Evolutionary conservation across 768 basidiomycete species (phyloP).

Genomic region (Amanita pallidorosea): DNA sequence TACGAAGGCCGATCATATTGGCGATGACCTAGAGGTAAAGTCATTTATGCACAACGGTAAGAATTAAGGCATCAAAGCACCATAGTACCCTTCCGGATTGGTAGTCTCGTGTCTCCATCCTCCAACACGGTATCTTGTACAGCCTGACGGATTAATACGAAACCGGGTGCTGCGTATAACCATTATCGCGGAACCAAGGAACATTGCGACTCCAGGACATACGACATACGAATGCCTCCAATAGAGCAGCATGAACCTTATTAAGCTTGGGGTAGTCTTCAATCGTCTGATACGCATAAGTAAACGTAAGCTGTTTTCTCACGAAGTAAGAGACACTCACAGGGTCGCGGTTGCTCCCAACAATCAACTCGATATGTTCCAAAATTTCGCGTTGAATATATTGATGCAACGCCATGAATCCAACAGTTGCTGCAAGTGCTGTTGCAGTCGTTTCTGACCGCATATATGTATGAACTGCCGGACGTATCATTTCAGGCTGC

Average conservation of each 20-base stretch:
- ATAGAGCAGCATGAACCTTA: constrained; percentile 32
- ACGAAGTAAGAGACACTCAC: constrained; percentile 12
- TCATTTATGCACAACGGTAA: no score
- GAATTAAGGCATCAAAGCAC: constrained; percentile 11
- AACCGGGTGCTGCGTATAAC: constrained; percentile 22
- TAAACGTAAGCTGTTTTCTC: constrained; percentile 13
- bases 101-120: constrained; percentile 24
- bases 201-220: constrained; percentile 11
- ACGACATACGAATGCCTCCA: constrained; percentile 31
- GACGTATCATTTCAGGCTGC: no score
- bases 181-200: background rate
- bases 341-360: constrained; percentile 21
- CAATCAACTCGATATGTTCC: constrained; percentile 29
- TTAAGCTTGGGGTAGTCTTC: constrained; percentile 30
- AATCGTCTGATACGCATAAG: no score
- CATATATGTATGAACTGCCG: no score
- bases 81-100: constrained; percentile 27
- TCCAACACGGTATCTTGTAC: constrained; percentile 29
- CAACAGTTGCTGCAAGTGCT: constrained; percentile 35
- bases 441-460: no score
- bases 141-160: constrained; percentile 31
- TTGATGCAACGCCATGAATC: constrained; percentile 31
- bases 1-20: constrained; percentile 40
- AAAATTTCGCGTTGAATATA: constrained; percentile 38
- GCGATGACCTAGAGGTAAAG: no score